These are phyloP conservation scores for Marchantia paleacea DNA, from an alignment of 225 moss, liverwort and hornwort genomes.

Conservation along the genomic window DNA sequence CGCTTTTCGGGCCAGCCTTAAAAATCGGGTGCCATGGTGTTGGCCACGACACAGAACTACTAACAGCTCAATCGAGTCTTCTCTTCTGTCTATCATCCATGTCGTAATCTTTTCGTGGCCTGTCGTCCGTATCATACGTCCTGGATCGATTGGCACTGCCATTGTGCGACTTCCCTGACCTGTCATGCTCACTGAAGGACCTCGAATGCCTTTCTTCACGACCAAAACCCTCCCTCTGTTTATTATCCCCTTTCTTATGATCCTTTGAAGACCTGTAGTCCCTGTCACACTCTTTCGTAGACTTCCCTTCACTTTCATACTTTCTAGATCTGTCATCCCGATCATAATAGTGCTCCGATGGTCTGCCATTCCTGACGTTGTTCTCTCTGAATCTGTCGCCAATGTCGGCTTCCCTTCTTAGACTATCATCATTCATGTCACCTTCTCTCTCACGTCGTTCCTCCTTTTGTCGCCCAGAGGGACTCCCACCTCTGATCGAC, in stretches of 20 bases:
- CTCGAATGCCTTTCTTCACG: not conserved
- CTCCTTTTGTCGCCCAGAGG: not conserved
- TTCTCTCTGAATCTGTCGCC: not conserved
- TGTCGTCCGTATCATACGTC: not conserved
- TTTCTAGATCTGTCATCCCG: not conserved
- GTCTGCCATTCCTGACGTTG: not conserved
- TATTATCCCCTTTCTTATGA: not conserved
- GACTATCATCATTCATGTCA: not conserved
- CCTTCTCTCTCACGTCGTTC: not conserved
- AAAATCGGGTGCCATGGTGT: not conserved
- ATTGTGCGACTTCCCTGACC: not conserved
- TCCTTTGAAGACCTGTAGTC: not conserved
- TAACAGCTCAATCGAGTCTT: not conserved
- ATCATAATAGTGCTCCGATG: not conserved
- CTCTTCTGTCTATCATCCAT: not conserved
- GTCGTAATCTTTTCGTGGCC: not conserved
- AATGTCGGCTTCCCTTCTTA: not conserved
- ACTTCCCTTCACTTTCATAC: not conserved
- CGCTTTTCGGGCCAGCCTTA: not conserved
- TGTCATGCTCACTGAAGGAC: not conserved
- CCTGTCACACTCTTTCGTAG: not conserved
- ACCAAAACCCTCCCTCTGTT: not conserved
- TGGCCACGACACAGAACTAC: not conserved
- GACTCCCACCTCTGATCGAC: not conserved
- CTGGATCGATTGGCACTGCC: not conserved